Percentiles rank a stretch among this genome's conserved stretches.
Conservation (phyloP, 139 green algal species). For the Desmodesmus armatus region DNA sequence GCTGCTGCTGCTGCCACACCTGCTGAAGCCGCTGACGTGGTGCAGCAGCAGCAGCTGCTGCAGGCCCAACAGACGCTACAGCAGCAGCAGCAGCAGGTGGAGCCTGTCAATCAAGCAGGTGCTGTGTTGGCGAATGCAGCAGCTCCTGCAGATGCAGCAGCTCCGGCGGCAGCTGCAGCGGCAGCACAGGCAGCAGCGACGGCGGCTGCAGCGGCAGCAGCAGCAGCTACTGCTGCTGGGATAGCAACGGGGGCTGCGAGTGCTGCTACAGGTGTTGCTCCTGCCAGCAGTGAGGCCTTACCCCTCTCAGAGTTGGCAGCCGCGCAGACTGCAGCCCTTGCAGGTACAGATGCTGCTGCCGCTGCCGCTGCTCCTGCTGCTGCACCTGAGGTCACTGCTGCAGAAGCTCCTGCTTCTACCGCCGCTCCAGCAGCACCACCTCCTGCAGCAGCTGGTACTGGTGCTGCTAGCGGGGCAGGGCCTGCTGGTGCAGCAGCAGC, state of each 20-base stretch:
- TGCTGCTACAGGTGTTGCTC: neutral
- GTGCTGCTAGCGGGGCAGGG: neutral
- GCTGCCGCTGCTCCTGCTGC: neutral
- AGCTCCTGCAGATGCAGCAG: neutral
- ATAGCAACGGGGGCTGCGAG: neutral
- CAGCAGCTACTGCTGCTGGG: neutral
- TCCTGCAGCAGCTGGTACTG: too few relatives aligned
- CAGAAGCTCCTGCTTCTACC: neutral
- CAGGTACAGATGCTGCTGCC: neutral
- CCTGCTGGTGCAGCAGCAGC: neutral
- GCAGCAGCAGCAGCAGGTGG: neutral
- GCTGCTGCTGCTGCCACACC: neutral
- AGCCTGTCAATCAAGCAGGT: too few relatives aligned
- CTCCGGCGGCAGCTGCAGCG: neutral
- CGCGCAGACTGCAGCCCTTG: neutral
- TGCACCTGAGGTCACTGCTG: neutral
- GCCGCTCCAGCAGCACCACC: too few relatives aligned
- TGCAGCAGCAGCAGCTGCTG: conserved; percentile 13
- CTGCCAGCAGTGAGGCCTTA: neutral
- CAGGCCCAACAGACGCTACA: neutral
- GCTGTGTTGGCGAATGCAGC: neutral
- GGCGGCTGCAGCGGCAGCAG: neutral
- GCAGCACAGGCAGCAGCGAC: neutral
- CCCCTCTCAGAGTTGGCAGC: neutral
- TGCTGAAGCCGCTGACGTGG: neutral